phyloP scores from a whole-genome alignment of 176 grass and related monocot genomes.

The Pontederia crassipes region DNA sequence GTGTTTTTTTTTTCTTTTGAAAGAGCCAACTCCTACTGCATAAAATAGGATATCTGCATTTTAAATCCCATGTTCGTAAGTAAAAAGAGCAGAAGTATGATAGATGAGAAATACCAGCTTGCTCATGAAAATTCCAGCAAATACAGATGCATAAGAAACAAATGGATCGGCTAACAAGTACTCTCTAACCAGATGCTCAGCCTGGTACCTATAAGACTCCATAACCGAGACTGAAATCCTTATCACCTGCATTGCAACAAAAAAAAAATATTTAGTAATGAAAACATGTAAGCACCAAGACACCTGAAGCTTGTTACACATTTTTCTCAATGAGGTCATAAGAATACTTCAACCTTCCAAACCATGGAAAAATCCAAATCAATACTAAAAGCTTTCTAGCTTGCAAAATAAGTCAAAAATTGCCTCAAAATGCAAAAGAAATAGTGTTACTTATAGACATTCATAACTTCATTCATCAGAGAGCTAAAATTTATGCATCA shows the following conservation, averaged over 20 bases:
- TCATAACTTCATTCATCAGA: too few relatives aligned
- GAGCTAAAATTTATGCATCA: too few relatives aligned
- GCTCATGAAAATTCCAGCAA: slow-evolving; percentile 84
- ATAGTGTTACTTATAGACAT: too few relatives aligned
- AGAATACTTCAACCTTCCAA: background rate
- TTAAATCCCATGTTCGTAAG: background rate
- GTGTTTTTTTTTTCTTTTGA: too few relatives aligned
- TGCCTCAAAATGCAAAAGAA: too few relatives aligned
- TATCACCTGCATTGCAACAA: slow-evolving; percentile 21
- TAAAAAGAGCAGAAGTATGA: background rate
- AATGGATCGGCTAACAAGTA: slow-evolving; percentile 82
- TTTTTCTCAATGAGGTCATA: background rate
- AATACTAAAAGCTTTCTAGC: too few relatives aligned
- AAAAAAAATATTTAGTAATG: background rate
- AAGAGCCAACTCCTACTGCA: too few relatives aligned
- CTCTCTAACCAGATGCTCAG: slow-evolving; percentile 65
- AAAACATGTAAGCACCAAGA: background rate
- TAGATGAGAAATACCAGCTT: slow-evolving; percentile 54
- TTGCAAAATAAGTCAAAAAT: too few relatives aligned
- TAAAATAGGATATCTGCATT: background rate
- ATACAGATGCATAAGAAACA: slow-evolving; percentile 61
- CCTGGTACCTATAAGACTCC: slow-evolving; percentile 64
- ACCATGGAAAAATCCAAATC: too few relatives aligned
- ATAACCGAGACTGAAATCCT: slow-evolving; percentile 39
- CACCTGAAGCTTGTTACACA: background rate